These are phyloP conservation scores for Incumbomyces lentus DNA, from an alignment of 2,329 filamentous ascomycete genomes.

Conservation along the genomic window DNA sequence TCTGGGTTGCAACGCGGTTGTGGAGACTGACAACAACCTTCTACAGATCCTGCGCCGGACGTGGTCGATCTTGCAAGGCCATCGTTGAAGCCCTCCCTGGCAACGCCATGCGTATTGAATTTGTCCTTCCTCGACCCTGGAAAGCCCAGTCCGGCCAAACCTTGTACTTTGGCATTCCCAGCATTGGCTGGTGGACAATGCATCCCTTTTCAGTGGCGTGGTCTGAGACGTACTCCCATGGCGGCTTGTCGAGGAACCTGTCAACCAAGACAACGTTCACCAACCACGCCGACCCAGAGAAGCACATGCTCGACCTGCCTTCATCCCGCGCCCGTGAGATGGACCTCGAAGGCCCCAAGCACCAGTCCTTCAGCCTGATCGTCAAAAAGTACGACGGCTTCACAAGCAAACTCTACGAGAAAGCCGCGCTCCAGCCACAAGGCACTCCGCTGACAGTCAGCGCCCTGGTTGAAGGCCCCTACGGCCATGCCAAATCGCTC, in stretches of 20 bases:
- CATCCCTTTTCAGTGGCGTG: constrained; percentile 74
- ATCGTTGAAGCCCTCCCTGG: constrained; percentile 58
- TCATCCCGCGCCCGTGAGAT: constrained; percentile 34
- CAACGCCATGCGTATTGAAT: constrained; percentile 59
- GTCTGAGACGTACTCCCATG: constrained; percentile 42
- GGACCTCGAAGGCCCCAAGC: constrained; percentile 41
- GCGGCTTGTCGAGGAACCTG: constrained; percentile 22
- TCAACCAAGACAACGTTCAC: constrained; percentile 11
- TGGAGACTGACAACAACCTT: constrained; percentile 53
- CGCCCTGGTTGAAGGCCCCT: constrained; percentile 81
- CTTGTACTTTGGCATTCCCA: constrained; percentile 61
- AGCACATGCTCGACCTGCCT: constrained; percentile 8
- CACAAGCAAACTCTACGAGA: constrained; percentile 69
- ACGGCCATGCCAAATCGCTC: constrained; percentile 71
- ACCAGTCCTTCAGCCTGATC: constrained; percentile 63
- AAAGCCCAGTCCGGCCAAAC: constrained; percentile 61
- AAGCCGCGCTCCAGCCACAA: constrained; percentile 44
- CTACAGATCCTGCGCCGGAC: constrained; percentile 51
- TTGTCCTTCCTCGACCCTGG: constrained; percentile 58
- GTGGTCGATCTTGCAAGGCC: constrained; percentile 48
- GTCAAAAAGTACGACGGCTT: constrained; percentile 81
- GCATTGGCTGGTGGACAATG: constrained; percentile 58
- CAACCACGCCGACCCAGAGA: constrained; percentile 11
- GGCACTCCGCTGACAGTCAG: constrained; percentile 48
- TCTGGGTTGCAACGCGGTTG: constrained; percentile 66